These are phyloP conservation scores for Fagus crenata DNA, from an alignment of 306 rosid species.

Conservation along the genomic window DNA sequence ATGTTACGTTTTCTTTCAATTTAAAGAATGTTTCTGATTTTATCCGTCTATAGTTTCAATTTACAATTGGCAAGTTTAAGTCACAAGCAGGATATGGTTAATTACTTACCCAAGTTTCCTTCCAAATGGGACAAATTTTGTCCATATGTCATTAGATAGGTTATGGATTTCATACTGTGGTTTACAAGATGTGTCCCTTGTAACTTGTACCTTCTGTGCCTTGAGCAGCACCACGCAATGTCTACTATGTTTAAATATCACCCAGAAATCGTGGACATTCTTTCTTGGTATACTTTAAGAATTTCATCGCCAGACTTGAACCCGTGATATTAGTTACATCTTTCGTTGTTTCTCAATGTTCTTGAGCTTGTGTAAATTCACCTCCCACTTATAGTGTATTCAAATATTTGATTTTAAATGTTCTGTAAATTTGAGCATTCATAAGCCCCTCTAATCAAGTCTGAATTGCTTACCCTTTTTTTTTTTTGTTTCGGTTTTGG, in stretches of 20 bases:
- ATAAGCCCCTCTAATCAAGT: neutral
- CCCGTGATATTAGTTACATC: neutral
- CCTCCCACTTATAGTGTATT: too few species aligned
- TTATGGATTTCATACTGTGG: neutral
- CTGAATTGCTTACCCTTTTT: neutral
- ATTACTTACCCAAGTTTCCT: neutral
- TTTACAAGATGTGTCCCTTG: neutral
- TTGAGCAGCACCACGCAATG: constrained; percentile 1
- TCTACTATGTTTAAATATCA: neutral
- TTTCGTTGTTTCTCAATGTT: neutral
- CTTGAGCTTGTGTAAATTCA: neutral
- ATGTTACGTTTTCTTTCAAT: neutral
- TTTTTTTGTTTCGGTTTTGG: neutral
- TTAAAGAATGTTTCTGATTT: neutral
- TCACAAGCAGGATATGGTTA: neutral
- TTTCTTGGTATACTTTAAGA: neutral
- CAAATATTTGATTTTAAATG: neutral
- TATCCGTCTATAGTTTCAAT: neutral
- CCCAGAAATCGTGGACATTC: neutral
- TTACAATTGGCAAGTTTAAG: neutral
- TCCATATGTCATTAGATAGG: neutral
- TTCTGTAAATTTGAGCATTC: neutral
- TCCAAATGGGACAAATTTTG: neutral
- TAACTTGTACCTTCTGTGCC: neutral
- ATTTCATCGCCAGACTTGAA: neutral